Percentiles rank a stretch among this genome's conserved stretches.
These are phyloP conservation scores for Hanseniaspora guilliermondii DNA, from an alignment of 805 yeast genomes.

Conservation along the genomic window DNA sequence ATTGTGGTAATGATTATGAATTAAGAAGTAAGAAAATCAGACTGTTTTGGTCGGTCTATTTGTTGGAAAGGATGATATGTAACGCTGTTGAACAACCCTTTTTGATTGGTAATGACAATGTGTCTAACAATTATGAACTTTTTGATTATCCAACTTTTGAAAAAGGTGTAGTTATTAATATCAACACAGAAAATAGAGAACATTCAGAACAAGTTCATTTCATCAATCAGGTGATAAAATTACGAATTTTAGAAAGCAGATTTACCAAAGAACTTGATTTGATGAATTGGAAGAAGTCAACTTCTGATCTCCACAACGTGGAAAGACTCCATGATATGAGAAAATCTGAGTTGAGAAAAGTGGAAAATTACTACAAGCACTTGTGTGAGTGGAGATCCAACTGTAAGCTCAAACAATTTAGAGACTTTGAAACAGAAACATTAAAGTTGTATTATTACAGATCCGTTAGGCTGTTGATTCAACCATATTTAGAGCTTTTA, in stretches of 20 bases:
- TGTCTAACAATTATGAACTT: constrained; percentile 34
- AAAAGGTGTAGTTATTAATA: constrained; percentile 12
- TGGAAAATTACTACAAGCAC: constrained; percentile 40
- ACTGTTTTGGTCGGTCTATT: constrained; percentile 52
- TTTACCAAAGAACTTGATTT: constrained; percentile 39
- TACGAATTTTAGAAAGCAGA: constrained; percentile 47
- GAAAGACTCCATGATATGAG: constrained; percentile 16
- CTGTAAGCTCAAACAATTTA: constrained; percentile 31
- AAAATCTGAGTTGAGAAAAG: constrained; percentile 36
- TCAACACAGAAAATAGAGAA: constrained; percentile 16
- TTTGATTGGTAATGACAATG: constrained; percentile 38
- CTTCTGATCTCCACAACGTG: not conserved
- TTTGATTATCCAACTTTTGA: constrained; percentile 33
- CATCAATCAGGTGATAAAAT: constrained; percentile 43
- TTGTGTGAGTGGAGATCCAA: constrained; percentile 47
- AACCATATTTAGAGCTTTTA: constrained; percentile 50
- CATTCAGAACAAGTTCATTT: constrained; percentile 29
- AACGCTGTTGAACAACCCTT: constrained; percentile 51
- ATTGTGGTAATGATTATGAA: constrained; percentile 20
- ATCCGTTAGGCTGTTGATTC: constrained; percentile 47
- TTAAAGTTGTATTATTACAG: constrained; percentile 47
- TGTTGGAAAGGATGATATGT: constrained; percentile 49
- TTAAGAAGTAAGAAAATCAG: constrained; percentile 35
- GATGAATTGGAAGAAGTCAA: constrained; percentile 27
- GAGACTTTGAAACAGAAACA: constrained; percentile 47